These are phyloP conservation scores for Mucor indicus DNA, from an alignment of 371 early-diverging fungal genomes.

Conservation along the genomic window DNA sequence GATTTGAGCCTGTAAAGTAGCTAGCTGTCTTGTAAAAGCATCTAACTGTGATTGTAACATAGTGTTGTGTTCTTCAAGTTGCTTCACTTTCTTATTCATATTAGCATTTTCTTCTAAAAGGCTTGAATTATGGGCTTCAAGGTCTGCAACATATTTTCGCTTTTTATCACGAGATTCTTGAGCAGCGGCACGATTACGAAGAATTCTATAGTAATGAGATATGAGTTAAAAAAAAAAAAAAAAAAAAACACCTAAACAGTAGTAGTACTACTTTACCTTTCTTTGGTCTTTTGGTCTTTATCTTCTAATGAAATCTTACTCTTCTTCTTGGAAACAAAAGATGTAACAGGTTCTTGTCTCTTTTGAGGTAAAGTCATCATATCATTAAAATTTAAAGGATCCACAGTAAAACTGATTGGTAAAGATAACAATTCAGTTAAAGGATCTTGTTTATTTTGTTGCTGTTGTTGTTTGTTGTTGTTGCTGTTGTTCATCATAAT, in stretches of 20 bases:
- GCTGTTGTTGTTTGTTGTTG: no score
- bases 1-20: slow-evolving; percentile 46
- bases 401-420: slow-evolving; percentile 26
- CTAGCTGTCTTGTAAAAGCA: slow-evolving; percentile 53
- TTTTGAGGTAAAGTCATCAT: no score
- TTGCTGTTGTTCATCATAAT: no score
- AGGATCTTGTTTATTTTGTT: slow-evolving; percentile 11
- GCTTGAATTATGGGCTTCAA: slow-evolving; percentile 67
- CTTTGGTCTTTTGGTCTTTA: slow-evolving; percentile 50
- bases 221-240: no score
- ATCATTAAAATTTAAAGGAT: no score
- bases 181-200: slow-evolving; percentile 88
- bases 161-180: slow-evolving; percentile 89
- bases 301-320: slow-evolving; percentile 36
- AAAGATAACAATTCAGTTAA: slow-evolving; percentile 25
- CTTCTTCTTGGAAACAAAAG: slow-evolving; percentile 25
- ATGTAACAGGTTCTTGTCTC: no score
- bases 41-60: slow-evolving; percentile 59
- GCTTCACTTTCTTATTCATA: slow-evolving; percentile 58
- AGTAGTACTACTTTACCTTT: no score
- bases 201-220: no score
- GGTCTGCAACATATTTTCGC: slow-evolving; percentile 72
- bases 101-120: slow-evolving; percentile 66
- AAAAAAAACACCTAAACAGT: no score
- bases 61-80: slow-evolving; percentile 61